Evolutionary conservation across 306 rosid species (phyloP).

Genomic region (Dalbergia cochinchinensis): DNA sequence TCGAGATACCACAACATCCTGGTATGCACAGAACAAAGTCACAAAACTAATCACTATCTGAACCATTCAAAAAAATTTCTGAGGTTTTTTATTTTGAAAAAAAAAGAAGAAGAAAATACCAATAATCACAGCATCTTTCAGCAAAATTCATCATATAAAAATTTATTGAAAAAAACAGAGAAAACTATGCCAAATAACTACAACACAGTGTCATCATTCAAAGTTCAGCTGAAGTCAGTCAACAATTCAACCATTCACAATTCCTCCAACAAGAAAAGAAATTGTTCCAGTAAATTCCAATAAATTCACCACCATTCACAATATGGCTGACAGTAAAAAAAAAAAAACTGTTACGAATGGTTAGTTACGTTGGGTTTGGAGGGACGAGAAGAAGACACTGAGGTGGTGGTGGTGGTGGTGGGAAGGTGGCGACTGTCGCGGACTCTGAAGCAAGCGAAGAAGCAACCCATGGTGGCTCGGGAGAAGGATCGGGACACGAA

Average conservation of each 20-base stretch:
- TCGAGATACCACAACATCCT: slow-evolving; percentile 71
- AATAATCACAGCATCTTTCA: no score
- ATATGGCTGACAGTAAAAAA: not conserved
- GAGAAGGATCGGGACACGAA: slow-evolving; percentile 68
- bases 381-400: slow-evolving; percentile 52
- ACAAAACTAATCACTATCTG: not conserved
- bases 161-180: not conserved
- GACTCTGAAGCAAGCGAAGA: slow-evolving; percentile 75
- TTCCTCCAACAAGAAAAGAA: not conserved
- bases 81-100: no score
- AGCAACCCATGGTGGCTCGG: slow-evolving; percentile 85
- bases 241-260: not conserved
- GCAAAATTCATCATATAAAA: not conserved
- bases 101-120: no score
- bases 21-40: slow-evolving; percentile 33
- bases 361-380: slow-evolving; percentile 42
- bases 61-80: not conserved
- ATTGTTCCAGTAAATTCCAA: not conserved
- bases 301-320: not conserved
- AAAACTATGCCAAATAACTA: not conserved
- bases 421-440: slow-evolving; percentile 61
- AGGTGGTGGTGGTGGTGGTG: slow-evolving; percentile 46
- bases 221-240: slow-evolving; percentile 19
- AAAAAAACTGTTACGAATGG: not conserved
- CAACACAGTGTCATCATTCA: not conserved